Base-by-base conservation (phyloP, 2,329 filamentous ascomycete genomes). In the Fusarium annulatum region DNA sequence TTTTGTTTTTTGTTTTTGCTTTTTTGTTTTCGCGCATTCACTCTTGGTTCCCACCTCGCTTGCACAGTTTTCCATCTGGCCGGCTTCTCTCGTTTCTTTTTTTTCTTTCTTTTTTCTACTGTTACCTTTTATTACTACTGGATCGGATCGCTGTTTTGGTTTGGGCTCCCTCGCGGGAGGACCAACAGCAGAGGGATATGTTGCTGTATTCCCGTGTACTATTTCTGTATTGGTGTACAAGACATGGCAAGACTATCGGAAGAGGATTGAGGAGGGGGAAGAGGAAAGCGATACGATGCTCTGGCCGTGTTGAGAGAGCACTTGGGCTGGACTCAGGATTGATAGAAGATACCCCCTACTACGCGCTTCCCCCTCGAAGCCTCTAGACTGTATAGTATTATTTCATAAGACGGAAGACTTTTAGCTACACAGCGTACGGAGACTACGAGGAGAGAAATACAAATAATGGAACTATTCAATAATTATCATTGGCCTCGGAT, bases 281-380 rank as follows among this genome's bases (percentile, higher is more conserved):
- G 69, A 62, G 59, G 66, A 61, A 69, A 71, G 66, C 57, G 64
- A 69, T 51, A 41, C 38, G 68, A 69, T 70, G 77, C 69, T 74
- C 70, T 66, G 71, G 67, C 68, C 69, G 51, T 70, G 65, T 53
- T 69, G 69, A 74, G 70, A 73, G 70, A 73, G 74, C 77, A 70
- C 69, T 72, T 78, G 77, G 79, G 78, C 79, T 77, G 79, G 78
- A 77, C 79, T 80, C 76, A 77, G 75, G 73, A 79, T 68, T 75
- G 72, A 76, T 76, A 78, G 72, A 81, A 75, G 80, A 81, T 80
- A 80, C 79, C 77, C 76, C 74, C 70, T 74, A 68, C 63, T 56
- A 41, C 67, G 71, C 66, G 70, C 65, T 74, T 69, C 60, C 64
- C 76, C 71, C 61, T 77, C 71, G 53, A 66, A 68, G 63, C 67